Percentiles rank a stretch among this genome's conserved stretches.
phyloP scores from a whole-genome alignment of 257 asterid genomes.

The Hygrophila difformis region DNA sequence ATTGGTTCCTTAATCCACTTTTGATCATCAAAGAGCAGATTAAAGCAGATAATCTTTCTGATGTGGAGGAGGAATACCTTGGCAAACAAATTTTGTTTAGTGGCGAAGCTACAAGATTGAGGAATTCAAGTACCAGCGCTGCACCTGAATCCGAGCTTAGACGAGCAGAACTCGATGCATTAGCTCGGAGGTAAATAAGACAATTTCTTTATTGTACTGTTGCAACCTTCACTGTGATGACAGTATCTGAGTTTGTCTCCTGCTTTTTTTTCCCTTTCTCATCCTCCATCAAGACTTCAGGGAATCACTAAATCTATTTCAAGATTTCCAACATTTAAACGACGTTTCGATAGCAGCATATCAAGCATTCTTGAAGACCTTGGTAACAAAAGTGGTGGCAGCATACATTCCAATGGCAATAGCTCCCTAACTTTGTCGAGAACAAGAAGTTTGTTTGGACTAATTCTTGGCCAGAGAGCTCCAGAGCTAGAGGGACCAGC shows the following conservation, averaged over 20 bases:
- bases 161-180: constrained; percentile 62
- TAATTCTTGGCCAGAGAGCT: constrained; percentile 48
- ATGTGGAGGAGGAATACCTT: constrained; percentile 69
- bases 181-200: neutral
- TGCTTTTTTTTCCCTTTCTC: neutral
- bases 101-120: constrained; percentile 57
- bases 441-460: constrained; percentile 57
- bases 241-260: constrained; percentile 9
- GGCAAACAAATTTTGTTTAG: constrained; percentile 51
- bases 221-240: constrained; percentile 15
- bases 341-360: constrained; percentile 67
- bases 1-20: constrained; percentile 89
- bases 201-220: neutral
- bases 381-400: constrained; percentile 40
- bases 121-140: constrained; percentile 27
- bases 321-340: constrained; percentile 76
- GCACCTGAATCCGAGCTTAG: constrained; percentile 62
- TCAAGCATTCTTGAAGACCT: constrained; percentile 53
- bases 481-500: constrained; percentile 34
- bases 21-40: constrained; percentile 88
- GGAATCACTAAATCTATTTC: constrained; percentile 87
- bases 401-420: neutral
- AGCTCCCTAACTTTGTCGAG: constrained; percentile 39
- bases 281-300: constrained; percentile 34
- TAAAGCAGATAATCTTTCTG: constrained; percentile 68